Conservation (phyloP, 2,329 filamentous ascomycete species). For the Bretziella fagacearum region DNA sequence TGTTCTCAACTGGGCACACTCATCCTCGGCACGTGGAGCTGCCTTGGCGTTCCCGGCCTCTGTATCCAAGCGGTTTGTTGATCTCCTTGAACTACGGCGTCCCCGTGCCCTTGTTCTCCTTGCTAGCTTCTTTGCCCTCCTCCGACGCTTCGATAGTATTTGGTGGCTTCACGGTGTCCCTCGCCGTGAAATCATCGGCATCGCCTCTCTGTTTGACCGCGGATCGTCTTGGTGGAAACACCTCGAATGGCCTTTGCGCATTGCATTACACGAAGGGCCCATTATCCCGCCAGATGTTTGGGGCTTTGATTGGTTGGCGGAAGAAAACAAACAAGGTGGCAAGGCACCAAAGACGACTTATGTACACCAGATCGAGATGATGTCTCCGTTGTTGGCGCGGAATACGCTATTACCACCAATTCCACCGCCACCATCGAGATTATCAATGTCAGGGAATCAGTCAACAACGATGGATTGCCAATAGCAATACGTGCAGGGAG, state of each 20-base stretch:
- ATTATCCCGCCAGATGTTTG: conserved; percentile 39
- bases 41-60: conserved; percentile 47
- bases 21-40: conserved; percentile 39
- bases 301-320: conserved; percentile 34
- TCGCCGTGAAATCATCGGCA: conserved; percentile 45
- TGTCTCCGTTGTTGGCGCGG: conserved; percentile 24
- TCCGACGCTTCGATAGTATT: conserved; percentile 42
- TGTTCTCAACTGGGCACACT: conserved; percentile 49
- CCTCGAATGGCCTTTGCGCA: conserved; percentile 42
- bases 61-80: conserved; percentile 43
- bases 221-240: conserved; percentile 45
- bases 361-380: conserved; percentile 24
- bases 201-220: conserved; percentile 40
- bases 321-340: conserved; percentile 21
- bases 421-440: conserved; percentile 11
- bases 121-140: conserved; percentile 48
- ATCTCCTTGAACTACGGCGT: conserved; percentile 39
- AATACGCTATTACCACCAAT: conserved; percentile 15
- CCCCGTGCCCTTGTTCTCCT: conserved; percentile 47
- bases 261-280: conserved; percentile 38
- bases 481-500: conserved; percentile 3
- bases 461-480: conserved; percentile 8
- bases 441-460: conserved; percentile 4
- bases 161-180: conserved; percentile 59
- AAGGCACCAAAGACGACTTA: conserved; percentile 15